These are phyloP conservation scores for Talaromyces funiculosus DNA, from an alignment of 2,329 filamentous ascomycete species.

Conservation along the genomic window DNA sequence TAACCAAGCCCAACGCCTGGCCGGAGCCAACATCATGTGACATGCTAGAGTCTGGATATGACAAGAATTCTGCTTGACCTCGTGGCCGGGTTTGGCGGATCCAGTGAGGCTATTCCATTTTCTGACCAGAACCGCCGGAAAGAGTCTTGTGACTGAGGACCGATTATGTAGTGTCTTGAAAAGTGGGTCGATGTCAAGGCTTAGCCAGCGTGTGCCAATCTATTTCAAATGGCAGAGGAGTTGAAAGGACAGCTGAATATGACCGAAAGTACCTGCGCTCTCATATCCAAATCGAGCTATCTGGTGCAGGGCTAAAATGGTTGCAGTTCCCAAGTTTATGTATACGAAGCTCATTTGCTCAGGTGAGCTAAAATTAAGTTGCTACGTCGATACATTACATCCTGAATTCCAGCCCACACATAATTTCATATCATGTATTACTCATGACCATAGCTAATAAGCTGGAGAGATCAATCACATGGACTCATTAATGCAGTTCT, in stretches of 20 bases:
- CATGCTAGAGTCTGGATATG: neutral
- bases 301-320: neutral
- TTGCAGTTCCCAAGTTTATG: neutral
- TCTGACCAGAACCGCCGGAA: neutral
- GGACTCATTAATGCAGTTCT: neutral
- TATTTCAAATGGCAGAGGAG: neutral
- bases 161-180: neutral
- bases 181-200: neutral
- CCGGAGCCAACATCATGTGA: neutral
- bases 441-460: neutral
- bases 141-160: neutral
- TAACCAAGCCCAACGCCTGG: neutral
- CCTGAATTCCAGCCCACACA: neutral
- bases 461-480: neutral
- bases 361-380: neutral
- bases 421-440: neutral
- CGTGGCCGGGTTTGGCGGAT: neutral
- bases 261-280: neutral
- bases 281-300: neutral
- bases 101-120: neutral
- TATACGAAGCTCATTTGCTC: neutral
- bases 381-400: neutral
- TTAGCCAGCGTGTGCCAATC: neutral
- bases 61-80: neutral
- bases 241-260: neutral